Conservation (phyloP, 148 eudicot genomes). For the Spergularia bocconei region DNA sequence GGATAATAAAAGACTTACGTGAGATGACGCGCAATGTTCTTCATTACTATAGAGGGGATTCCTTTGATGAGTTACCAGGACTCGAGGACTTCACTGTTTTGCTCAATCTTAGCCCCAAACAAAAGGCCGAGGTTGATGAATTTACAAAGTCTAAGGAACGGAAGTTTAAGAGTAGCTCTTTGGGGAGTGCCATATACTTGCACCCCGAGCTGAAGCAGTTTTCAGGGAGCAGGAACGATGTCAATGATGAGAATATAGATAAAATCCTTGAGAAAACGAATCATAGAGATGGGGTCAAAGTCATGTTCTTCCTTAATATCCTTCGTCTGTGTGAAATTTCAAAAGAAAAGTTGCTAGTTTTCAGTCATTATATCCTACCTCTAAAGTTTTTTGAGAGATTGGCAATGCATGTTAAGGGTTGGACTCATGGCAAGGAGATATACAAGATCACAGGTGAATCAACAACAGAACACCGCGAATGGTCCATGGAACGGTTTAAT, state of each 20-base stretch:
- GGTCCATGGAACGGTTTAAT: constrained; percentile 69
- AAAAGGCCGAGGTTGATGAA: constrained; percentile 45
- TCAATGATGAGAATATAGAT: constrained; percentile 48
- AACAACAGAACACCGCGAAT: constrained; percentile 53
- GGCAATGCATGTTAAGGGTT: constrained; percentile 50
- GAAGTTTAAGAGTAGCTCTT: constrained; percentile 53
- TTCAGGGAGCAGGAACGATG: constrained; percentile 38
- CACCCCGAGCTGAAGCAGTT: constrained; percentile 64
- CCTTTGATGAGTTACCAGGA: constrained; percentile 79
- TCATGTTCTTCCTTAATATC: constrained; percentile 63
- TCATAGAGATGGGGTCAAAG: constrained; percentile 63
- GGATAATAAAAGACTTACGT: constrained; percentile 59
- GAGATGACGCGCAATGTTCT: constrained; percentile 78
- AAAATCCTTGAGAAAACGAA: constrained; percentile 43
- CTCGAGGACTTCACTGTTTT: constrained; percentile 64
- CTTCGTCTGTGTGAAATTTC: constrained; percentile 57
- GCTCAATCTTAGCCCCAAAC: constrained; percentile 55
- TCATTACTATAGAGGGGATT: constrained; percentile 82
- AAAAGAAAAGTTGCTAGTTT: constrained; percentile 70
- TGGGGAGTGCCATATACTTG: constrained; percentile 60
- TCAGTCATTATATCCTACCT: constrained; percentile 70
- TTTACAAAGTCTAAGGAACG: constrained; percentile 38
- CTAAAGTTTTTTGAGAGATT: constrained; percentile 63
- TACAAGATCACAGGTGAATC: constrained; percentile 69
- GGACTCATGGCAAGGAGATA: constrained; percentile 52